Evolutionary conservation across 345 rosid species (phyloP).

Genomic region (Populus tremula): DNA sequence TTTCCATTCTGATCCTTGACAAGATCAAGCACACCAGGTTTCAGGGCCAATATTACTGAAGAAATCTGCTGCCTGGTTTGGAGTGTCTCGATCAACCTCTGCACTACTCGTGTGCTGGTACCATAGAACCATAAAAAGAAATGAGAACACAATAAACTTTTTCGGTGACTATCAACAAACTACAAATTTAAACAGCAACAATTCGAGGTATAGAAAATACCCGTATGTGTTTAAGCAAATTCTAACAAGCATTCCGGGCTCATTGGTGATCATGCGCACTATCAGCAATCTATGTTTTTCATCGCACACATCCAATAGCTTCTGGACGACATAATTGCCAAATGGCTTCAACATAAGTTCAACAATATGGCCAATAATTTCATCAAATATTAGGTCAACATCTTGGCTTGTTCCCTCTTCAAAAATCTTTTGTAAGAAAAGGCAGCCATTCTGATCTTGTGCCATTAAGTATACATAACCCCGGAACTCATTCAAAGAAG

Average conservation of each 20-base stretch:
- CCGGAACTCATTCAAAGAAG: constrained; percentile 24
- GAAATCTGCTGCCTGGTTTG: constrained; percentile 50
- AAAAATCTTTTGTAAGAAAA: constrained; percentile 31
- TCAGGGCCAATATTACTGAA: constrained; percentile 44
- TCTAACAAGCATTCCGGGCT: constrained; percentile 28
- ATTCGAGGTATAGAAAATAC: constrained; percentile 12
- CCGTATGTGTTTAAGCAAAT: constrained; percentile 37
- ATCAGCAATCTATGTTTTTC: constrained; percentile 28
- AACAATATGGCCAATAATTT: constrained; percentile 22
- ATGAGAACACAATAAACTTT: background rate
- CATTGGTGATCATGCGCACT: constrained; percentile 20
- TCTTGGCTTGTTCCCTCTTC: constrained; percentile 30
- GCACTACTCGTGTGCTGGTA: constrained; percentile 60
- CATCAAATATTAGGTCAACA: constrained; percentile 23
- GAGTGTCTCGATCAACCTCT: constrained; percentile 55
- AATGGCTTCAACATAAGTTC: constrained; percentile 30
- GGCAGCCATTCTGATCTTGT: constrained; percentile 32
- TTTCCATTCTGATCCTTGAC: constrained; percentile 70
- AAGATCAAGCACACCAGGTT: constrained; percentile 53
- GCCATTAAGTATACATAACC: constrained; percentile 31
- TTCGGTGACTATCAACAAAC: background rate
- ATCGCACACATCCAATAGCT: constrained; percentile 34
- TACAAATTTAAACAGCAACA: background rate
- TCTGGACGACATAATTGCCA: constrained; percentile 36
- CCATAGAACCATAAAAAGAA: background rate